Conservation (phyloP, 371 early-diverging fungal species). For the Nematocida major region DNA sequence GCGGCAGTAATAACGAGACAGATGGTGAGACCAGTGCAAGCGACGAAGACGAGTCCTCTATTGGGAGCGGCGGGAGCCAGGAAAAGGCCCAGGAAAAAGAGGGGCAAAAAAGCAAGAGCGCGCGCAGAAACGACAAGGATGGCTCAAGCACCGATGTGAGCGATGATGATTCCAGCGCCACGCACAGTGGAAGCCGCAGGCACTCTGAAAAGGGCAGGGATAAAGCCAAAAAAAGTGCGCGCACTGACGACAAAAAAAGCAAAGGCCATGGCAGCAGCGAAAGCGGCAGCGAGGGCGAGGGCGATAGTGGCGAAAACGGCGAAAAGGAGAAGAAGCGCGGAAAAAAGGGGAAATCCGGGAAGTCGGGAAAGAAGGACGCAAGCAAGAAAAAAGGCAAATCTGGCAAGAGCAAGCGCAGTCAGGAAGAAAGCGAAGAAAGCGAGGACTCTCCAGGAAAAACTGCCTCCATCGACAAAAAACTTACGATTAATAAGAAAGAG, state of each 20-base stretch:
- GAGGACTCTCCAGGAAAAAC: too few relatives aligned
- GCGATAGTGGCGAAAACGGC: background rate
- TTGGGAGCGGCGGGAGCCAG: too few relatives aligned
- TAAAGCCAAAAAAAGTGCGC: background rate
- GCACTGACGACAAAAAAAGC: background rate
- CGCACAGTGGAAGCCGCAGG: background rate
- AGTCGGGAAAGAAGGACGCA: background rate
- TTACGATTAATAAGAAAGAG: background rate
- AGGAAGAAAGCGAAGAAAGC: background rate
- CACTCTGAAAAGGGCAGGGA: background rate
- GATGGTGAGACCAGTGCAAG: background rate
- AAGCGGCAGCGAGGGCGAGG: background rate
- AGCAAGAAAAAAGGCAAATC: background rate
- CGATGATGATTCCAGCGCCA: background rate
- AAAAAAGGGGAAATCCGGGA: background rate
- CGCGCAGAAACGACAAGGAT: background rate
- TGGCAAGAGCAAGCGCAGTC: background rate
- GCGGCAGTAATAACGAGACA: background rate
- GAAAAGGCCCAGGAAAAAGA: background rate
- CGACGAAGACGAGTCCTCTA: too few relatives aligned
- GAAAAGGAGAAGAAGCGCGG: background rate
- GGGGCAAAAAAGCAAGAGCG: slow-evolving; percentile 3
- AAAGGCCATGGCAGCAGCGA: slow-evolving; percentile 14
- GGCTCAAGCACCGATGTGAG: background rate
- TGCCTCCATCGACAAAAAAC: background rate